Base-by-base conservation (phyloP, 139 green algal species). In the Microglena sp. region DNA sequence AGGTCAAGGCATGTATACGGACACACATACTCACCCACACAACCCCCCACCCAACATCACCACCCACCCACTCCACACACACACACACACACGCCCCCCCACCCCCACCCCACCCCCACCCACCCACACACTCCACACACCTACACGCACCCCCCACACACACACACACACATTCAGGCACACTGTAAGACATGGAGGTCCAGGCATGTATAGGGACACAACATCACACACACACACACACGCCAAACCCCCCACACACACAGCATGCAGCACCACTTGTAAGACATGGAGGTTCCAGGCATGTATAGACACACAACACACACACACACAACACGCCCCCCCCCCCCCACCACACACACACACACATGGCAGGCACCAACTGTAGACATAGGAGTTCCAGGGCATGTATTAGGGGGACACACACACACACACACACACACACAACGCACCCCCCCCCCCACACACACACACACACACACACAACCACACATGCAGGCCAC, bases 391-490 rank as follows among this genome's bases (percentile, higher is more conserved):
- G 40, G 40, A 50, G 15, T 18, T 18, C 15, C 40, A 24, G 40
- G 40, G 40, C 18, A 11, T 24, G 11, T 18, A 50, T 18, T 50
- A 18, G 11, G 40, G 40, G 15, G 15, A 50, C 40, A 18, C 40
- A 50, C 40, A 50, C 40, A 50, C 40, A 50, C 40, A 24, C 18
- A 50, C 40, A 18, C 40, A 50, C 11, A 24, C 40, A 50, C 40
- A 50, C 40, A 50, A 50, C 40, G 40, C 40, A 50, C 40, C 11
- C 40, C 11, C 40, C 11, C 40, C 11, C 40, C 11, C 40, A 50
- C 40, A 50, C 40, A 50, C 40, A 50, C 40, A 18, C 40, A 50
- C 40, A 50, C 40, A 50, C 40, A 50, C 40, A 50, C 40, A 50
- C 40, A 50, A 11, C 11, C 40, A 50, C 40, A 50, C 40, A 50